Evolutionary conservation across 768 basidiomycete genomes (phyloP).

Genomic region (Saitozyma sp.): DNA sequence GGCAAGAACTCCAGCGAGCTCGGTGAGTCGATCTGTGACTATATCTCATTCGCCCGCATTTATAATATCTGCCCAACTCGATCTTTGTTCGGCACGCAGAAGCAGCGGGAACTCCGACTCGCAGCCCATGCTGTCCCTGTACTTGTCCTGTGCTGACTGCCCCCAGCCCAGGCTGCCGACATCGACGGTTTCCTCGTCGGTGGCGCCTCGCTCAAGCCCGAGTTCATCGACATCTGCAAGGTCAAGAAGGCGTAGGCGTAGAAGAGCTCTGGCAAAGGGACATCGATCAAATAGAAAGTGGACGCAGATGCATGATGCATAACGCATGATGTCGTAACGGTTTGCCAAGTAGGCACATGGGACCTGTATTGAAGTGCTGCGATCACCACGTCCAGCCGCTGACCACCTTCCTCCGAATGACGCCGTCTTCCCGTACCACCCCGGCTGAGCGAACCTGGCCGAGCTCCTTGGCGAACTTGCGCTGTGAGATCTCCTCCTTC

Average conservation of each 20-base stretch:
- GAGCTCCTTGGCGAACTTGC: conserved; percentile 67
- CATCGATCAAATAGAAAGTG: too few relatives aligned
- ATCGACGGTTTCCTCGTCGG: conserved; percentile 98
- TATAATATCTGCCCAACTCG: too few relatives aligned
- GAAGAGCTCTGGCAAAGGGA: too few relatives aligned
- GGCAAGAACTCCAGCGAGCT: conserved; percentile 86
- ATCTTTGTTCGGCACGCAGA: too few relatives aligned
- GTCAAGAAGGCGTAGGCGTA: not conserved
- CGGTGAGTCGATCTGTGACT: conserved; percentile 58
- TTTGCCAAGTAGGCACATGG: too few relatives aligned
- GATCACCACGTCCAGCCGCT: conserved; percentile 49
- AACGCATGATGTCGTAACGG: too few relatives aligned
- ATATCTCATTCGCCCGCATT: too few relatives aligned
- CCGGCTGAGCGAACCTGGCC: conserved; percentile 77
- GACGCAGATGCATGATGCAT: too few relatives aligned
- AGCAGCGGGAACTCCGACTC: too few relatives aligned
- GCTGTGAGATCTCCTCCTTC: conserved; percentile 63
- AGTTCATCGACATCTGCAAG: conserved; percentile 83
- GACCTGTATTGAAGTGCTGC: not conserved
- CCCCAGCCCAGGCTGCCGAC: conserved; percentile 69
- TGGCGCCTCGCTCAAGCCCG: conserved; percentile 95
- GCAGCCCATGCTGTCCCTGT: too few relatives aligned
- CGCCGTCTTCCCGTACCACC: conserved; percentile 68
- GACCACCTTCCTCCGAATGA: conserved; percentile 45
- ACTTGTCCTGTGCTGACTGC: not conserved